Base-by-base conservation (phyloP, 83 land plant species). In the Diphasiastrum complanatum region DNA sequence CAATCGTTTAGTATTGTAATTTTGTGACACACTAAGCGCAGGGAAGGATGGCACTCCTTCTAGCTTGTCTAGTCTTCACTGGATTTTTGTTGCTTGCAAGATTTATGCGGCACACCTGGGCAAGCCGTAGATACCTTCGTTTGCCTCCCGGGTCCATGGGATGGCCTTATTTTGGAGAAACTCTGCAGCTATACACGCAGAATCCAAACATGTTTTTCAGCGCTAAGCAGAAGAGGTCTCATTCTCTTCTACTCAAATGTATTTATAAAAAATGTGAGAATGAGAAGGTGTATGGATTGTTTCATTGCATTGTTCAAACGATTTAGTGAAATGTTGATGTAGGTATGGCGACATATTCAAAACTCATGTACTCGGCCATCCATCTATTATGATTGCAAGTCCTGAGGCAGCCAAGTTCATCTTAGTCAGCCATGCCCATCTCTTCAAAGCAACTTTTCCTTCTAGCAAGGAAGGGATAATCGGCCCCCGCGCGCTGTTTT, bases 131-230 rank as follows among this genome's bases (percentile, higher is more conserved):
- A n/a, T n/a, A n/a, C n/a, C 51, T 78, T 19, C 82, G 75, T 5
- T 78, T 84, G 22, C 97, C 97, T 4, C 97, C 89, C 1, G 97
- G 97, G 2, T 60, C 93, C 1, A 56, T 91, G 57, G 97, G 97
- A 0, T 91, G 86, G 89, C 97, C 97, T 36, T 86, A 81, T 51
- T 24, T 91, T 5, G 97, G 97, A 0, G 93, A 91, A 67, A 91
- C 93, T 57, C 67, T 79, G 36, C 76, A 81, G 27, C 81, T 90
- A 35, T 81, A 81, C 83, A 79, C 96, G 26, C 75, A 75, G 52
- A 79, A 83, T 63, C 86, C 88, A 1, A 82, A 81, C 55, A 38
- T 66, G 61, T 91, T 84, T 83, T 83, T 91, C 66, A 74, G 80
- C 4, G 57, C 72, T 36, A 91, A 80, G 38, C 75, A 72, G 48